Conservation (phyloP, 176 grass and related monocot species). For the Carex scoparia region DNA sequence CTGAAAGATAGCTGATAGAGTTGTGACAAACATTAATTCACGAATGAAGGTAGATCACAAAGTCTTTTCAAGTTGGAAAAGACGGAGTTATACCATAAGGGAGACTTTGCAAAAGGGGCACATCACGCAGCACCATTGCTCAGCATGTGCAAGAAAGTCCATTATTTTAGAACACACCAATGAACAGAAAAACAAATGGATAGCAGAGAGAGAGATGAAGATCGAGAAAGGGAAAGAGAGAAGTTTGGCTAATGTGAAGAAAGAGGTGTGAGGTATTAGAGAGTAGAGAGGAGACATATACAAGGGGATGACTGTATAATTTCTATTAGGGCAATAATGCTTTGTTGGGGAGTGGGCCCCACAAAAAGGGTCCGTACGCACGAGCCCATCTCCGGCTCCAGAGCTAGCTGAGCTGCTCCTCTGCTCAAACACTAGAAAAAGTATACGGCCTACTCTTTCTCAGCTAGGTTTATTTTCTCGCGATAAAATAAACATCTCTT, state of each 20-base stretch:
- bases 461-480: constrained; percentile 20
- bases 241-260: constrained; percentile 24
- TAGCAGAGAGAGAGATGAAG: neutral
- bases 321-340: constrained; percentile 31
- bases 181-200: neutral
- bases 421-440: constrained; percentile 24
- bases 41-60: neutral
- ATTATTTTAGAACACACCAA: constrained; percentile 20
- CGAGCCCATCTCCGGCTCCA: constrained; percentile 24
- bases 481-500: neutral
- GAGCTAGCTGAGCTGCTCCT: constrained; percentile 13
- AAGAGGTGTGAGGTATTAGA: neutral
- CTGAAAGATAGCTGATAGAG: neutral
- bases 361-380: constrained; percentile 40
- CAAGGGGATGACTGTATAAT: constrained; percentile 20
- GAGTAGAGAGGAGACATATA: constrained; percentile 36
- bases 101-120: constrained; percentile 92
- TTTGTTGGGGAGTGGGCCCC: constrained; percentile 14
- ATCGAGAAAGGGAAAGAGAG: neutral
- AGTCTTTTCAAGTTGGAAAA: constrained; percentile 17
- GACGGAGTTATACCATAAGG: constrained; percentile 79
- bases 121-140: constrained; percentile 82
- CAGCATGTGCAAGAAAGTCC: constrained; percentile 71
- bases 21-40: constrained; percentile 19
- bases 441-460: constrained; percentile 23